Evolutionary conservation across 2,329 filamentous ascomycete species (phyloP).

Genomic region (Colletotrichum spinosum): DNA sequence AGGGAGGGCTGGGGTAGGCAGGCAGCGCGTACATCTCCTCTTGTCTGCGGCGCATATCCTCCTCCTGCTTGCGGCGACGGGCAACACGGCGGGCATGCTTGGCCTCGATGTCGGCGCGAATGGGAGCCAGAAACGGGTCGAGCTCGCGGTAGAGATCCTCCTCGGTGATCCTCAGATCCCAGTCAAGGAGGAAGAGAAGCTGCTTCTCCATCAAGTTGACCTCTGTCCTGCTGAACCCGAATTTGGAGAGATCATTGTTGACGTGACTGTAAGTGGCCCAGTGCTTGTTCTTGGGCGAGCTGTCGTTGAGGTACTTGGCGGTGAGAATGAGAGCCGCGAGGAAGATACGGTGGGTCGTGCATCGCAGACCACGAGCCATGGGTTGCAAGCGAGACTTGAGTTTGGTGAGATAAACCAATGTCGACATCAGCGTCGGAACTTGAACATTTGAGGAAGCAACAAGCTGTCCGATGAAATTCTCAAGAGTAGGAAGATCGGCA

Average conservation of each 20-base stretch:
- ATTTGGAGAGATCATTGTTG: constrained; percentile 72
- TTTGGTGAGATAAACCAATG: constrained; percentile 90
- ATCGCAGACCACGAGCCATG: constrained; percentile 94
- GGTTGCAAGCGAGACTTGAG: constrained; percentile 88
- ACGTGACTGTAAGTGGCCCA: constrained; percentile 95
- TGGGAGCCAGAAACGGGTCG: constrained; percentile 87
- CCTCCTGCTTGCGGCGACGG: constrained; percentile 60
- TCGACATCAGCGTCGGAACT: constrained; percentile 96
- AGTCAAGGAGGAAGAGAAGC: constrained; percentile 92
- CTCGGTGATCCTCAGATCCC: constrained; percentile 88
- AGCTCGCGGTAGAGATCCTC: constrained; percentile 89
- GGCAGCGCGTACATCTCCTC: constrained; percentile 47
- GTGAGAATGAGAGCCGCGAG: constrained; percentile 86
- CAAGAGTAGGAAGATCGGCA: constrained; percentile 78
- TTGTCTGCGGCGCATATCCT: constrained; percentile 50
- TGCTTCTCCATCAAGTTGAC: constrained; percentile 99
- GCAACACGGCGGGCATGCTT: constrained; percentile 63
- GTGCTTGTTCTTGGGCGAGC: constrained; percentile 99
- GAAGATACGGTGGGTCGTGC: constrained; percentile 98
- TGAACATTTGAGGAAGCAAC: constrained; percentile 95
- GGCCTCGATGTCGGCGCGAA: constrained; percentile 71
- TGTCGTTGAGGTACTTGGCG: constrained; percentile 98
- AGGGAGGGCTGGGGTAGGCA: constrained; percentile 59
- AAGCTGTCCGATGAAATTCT: constrained; percentile 91
- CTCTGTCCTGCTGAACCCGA: constrained; percentile 93